Percentiles rank a stretch among this genome's conserved stretches.
phyloP scores from a whole-genome alignment of 1,284 basidiomycete genomes.

The Ganoderma sinense region DNA sequence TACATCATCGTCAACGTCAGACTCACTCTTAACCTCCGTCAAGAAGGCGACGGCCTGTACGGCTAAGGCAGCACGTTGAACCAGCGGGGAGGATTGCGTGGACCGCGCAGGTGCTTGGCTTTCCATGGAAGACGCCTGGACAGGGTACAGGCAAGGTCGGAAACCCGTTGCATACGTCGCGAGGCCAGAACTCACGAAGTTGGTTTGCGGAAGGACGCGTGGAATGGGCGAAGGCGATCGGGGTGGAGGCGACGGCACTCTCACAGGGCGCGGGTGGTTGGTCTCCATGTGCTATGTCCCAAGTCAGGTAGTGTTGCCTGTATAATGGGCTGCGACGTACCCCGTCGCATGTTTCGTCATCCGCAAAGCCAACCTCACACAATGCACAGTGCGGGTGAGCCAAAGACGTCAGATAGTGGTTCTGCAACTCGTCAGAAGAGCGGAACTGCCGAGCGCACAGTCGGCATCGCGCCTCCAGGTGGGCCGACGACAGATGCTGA shows the following conservation, averaged over 20 bases:
- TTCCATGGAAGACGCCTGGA: constrained; percentile 13
- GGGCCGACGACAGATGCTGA: constrained; percentile 29
- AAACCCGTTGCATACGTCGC: not conserved
- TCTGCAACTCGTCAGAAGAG: constrained; percentile 19
- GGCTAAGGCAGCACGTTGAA: constrained; percentile 14
- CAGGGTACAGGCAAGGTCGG: not conserved
- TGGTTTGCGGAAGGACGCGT: not conserved
- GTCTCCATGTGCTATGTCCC: constrained; percentile 24
- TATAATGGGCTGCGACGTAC: constrained; percentile 3
- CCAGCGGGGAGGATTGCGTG: constrained; percentile 18
- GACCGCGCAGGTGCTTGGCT: constrained; percentile 1
- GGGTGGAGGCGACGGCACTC: constrained; percentile 9
- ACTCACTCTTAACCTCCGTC: constrained; percentile 13
- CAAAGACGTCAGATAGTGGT: constrained; percentile 25
- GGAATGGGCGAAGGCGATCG: not conserved
- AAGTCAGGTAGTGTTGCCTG: not conserved
- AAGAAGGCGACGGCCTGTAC: not conserved
- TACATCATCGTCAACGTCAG: constrained; percentile 24
- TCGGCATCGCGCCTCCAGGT: constrained; percentile 21
- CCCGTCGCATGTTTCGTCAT: constrained; percentile 24
- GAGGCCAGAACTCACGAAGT: not conserved
- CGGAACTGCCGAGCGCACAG: constrained; percentile 25
- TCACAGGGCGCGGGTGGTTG: constrained; percentile 25
- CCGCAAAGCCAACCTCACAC: constrained; percentile 29
- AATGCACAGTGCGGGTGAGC: constrained; percentile 29